phyloP scores from a whole-genome alignment of 176 grass and related monocot species.

The Raddia distichophylla region DNA sequence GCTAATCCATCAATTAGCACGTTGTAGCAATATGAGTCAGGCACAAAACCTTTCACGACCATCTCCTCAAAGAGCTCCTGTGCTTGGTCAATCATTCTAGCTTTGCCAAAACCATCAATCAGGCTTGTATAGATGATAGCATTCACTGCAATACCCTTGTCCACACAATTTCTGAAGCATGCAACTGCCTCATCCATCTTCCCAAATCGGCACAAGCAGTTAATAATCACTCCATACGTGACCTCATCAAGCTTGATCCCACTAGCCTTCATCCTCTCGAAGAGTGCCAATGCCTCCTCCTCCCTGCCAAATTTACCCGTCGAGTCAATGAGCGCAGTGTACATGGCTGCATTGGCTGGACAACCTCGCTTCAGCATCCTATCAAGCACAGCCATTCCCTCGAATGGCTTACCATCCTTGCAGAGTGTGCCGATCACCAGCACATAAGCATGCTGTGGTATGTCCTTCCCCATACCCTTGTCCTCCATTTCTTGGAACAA shows the following conservation, averaged over 20 bases:
- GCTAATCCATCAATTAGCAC: conserved; percentile 70
- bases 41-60: conserved; percentile 58
- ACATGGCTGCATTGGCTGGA: conserved; percentile 64
- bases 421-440: conserved; percentile 65
- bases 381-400: conserved; percentile 73
- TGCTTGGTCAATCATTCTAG: conserved; percentile 65
- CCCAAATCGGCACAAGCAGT: conserved; percentile 82
- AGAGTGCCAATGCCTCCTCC: conserved; percentile 59
- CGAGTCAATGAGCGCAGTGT: conserved; percentile 65
- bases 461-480: conserved; percentile 62
- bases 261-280: conserved; percentile 76
- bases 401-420: conserved; percentile 75
- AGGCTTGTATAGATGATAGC: conserved; percentile 72
- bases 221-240: conserved; percentile 73
- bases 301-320: conserved; percentile 67
- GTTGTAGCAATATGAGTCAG: conserved; percentile 88
- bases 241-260: conserved; percentile 62
- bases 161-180: conserved; percentile 66
- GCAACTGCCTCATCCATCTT: conserved; percentile 65
- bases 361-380: conserved; percentile 65
- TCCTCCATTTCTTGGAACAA: conserved; percentile 87
- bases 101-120: conserved; percentile 85
- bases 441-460: conserved; percentile 76
- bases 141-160: conserved; percentile 58
- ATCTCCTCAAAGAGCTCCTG: conserved; percentile 80